These are phyloP conservation scores for Alternaria sp. DNA, from an alignment of 2,329 filamentous ascomycete genomes.

Conservation along the genomic window DNA sequence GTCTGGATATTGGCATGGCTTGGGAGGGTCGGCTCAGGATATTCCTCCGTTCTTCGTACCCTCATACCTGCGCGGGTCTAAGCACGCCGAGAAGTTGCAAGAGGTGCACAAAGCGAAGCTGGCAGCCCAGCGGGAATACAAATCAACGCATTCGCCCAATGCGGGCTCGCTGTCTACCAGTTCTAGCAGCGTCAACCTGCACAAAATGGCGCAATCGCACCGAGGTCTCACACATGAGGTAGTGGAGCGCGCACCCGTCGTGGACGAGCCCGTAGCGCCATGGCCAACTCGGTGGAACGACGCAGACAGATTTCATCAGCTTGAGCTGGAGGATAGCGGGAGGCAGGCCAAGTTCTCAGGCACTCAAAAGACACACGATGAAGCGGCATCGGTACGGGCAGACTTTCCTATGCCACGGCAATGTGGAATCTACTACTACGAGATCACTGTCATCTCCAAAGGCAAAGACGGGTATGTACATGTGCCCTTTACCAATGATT, in stretches of 20 bases:
- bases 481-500: constrained; percentile 39
- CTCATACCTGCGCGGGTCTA: constrained; percentile 80
- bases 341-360: constrained; percentile 72
- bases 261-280: constrained; percentile 70
- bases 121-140: constrained; percentile 56
- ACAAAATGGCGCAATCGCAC: constrained; percentile 71
- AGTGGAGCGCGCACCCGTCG: constrained; percentile 73
- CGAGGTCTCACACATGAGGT: constrained; percentile 84
- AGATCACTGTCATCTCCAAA: constrained; percentile 72
- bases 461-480: constrained; percentile 70
- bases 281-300: constrained; percentile 86
- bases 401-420: constrained; percentile 87
- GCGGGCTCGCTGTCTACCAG: constrained; percentile 62
- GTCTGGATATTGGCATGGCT: constrained; percentile 51
- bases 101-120: constrained; percentile 71
- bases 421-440: constrained; percentile 95
- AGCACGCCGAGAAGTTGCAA: constrained; percentile 78
- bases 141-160: constrained; percentile 56
- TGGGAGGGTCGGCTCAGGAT: constrained; percentile 37
- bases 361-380: constrained; percentile 67
- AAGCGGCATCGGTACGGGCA: constrained; percentile 82
- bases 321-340: constrained; percentile 79
- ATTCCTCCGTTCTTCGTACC: constrained; percentile 75
- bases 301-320: constrained; percentile 73
- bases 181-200: constrained; percentile 65